A percentile compares a stretch with the other conserved stretches of the same genome.
phyloP scores from a whole-genome alignment of 2,329 filamentous ascomycete species.

The Phaeosphaeriaceae sp. region DNA sequence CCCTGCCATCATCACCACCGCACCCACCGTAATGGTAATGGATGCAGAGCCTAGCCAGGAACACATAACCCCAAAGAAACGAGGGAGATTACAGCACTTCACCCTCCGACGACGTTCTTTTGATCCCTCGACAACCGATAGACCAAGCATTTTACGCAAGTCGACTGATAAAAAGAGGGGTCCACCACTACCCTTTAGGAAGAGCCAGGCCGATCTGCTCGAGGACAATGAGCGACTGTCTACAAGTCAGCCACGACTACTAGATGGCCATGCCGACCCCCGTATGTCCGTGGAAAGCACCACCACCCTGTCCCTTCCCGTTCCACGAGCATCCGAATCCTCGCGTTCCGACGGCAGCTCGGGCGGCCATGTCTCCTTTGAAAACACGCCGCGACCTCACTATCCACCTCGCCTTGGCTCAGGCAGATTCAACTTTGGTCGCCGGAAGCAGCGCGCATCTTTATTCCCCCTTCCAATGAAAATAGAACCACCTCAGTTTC shows the following conservation, averaged over 20 bases:
- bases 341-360: slow-evolving; percentile 88
- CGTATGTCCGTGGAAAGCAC: slow-evolving; percentile 67
- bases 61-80: slow-evolving; percentile 30
- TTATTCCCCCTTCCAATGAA: slow-evolving; percentile 91
- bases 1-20: slow-evolving; percentile 85
- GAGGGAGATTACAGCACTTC: slow-evolving; percentile 45
- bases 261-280: slow-evolving; percentile 61
- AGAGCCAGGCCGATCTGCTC: slow-evolving; percentile 34
- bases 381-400: slow-evolving; percentile 40
- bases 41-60: slow-evolving; percentile 22
- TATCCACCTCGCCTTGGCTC: slow-evolving; percentile 71
- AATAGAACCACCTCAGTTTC: slow-evolving; percentile 57
- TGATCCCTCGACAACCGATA: slow-evolving; percentile 40
- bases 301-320: slow-evolving; percentile 67
- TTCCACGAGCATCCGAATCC: slow-evolving; percentile 78
- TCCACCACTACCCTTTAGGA: slow-evolving; percentile 33
- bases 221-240: slow-evolving; percentile 58
- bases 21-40: slow-evolving; percentile 71
- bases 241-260: slow-evolving; percentile 60
- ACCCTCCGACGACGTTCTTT: slow-evolving; percentile 45
- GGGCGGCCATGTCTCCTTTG: slow-evolving; percentile 52
- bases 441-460: slow-evolving; percentile 72
- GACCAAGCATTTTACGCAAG: slow-evolving; percentile 39
- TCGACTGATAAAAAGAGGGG: slow-evolving; percentile 45
- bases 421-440: slow-evolving; percentile 72